Conservation (phyloP, 208 protist species). For the Trypanosoma conorhini region DNA sequence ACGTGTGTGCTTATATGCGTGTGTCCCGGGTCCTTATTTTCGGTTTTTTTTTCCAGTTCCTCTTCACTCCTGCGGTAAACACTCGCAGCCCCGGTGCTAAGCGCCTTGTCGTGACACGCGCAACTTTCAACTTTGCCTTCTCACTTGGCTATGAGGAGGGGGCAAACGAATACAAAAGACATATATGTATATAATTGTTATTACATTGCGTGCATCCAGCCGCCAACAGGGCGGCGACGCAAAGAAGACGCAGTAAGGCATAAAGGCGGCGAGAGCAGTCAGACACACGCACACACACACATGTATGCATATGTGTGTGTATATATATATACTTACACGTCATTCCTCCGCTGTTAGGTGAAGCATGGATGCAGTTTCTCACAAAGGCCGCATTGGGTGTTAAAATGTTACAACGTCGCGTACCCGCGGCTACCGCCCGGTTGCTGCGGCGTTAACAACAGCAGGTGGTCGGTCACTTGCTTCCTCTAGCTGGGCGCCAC, state of each 20-base stretch:
- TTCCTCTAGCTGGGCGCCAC: background rate
- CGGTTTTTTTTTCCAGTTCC: background rate
- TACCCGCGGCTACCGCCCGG: background rate
- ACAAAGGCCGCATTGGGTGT: background rate
- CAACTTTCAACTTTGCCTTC: background rate
- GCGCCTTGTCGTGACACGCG: background rate
- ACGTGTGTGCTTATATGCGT: background rate
- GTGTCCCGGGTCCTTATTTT: background rate
- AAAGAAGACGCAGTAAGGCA: too few relatives aligned
- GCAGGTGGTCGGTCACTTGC: background rate
- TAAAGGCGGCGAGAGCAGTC: too few relatives aligned
- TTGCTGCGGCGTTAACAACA: conserved; percentile 1
- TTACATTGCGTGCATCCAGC: too few relatives aligned
- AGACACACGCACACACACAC: too few relatives aligned
- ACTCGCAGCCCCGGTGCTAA: too few relatives aligned
- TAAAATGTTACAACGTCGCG: background rate
- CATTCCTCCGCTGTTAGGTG: background rate
- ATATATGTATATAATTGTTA: too few relatives aligned
- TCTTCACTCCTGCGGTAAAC: background rate
- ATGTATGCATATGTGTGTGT: background rate
- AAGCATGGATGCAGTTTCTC: background rate
- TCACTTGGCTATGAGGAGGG: background rate
- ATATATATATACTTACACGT: background rate
- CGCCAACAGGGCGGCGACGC: too few relatives aligned
- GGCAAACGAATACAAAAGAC: too few relatives aligned